These are phyloP conservation scores for Metschnikowia amazonensis DNA, from an alignment of 805 yeast species.

Conservation along the genomic window DNA sequence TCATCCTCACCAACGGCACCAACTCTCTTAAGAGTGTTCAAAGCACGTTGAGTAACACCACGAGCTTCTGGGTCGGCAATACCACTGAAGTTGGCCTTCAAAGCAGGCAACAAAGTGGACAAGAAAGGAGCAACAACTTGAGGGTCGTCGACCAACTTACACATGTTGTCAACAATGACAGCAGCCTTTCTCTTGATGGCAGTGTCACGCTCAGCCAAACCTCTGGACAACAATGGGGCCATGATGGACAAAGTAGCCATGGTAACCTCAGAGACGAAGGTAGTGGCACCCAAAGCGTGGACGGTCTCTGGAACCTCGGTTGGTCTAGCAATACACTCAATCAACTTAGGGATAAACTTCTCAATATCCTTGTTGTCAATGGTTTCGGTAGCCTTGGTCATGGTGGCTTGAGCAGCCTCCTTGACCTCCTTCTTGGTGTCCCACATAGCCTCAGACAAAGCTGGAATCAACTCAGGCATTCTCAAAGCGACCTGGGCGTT, in stretches of 20 bases:
- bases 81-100: conserved; percentile 88
- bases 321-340: conserved; percentile 95
- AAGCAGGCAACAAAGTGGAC: conserved; percentile 91
- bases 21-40: conserved; percentile 96
- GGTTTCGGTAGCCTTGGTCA: conserved; percentile 94
- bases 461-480: conserved; percentile 99
- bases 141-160: conserved; percentile 99
- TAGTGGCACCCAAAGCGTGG: conserved; percentile 98
- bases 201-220: conserved; percentile 99
- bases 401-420: conserved; percentile 92
- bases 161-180: conserved; percentile 99
- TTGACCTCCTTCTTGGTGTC: conserved; percentile 98
- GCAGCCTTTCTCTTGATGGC: conserved; percentile 99
- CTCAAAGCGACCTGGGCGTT: conserved; percentile 95
- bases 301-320: conserved; percentile 98
- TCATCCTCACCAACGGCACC: conserved; percentile 94
- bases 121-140: conserved; percentile 99
- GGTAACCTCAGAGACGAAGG: conserved; percentile 99
- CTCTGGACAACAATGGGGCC: conserved; percentile 98
- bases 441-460: conserved; percentile 99
- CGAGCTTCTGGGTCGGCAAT: conserved; percentile 99
- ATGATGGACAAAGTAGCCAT: conserved; percentile 98
- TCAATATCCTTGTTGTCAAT: conserved; percentile 99
- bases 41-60: conserved; percentile 95
- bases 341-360: conserved; percentile 97